phyloP scores from a whole-genome alignment of 805 yeast species.

The Metschnikowia cubensis region DNA sequence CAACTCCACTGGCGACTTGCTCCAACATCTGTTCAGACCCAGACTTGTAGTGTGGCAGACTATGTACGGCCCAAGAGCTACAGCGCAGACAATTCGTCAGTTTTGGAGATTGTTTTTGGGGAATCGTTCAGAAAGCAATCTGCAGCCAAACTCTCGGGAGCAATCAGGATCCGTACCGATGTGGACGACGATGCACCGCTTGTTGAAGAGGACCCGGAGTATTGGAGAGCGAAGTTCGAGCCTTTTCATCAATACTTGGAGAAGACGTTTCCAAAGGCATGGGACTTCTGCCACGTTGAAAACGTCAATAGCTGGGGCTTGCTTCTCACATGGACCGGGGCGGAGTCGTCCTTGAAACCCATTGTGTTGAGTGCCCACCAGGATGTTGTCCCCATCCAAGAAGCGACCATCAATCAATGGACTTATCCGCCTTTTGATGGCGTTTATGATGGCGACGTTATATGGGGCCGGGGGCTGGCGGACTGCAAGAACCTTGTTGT shows the following conservation, averaged over 20 bases:
- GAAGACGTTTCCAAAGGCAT: conserved; percentile 11
- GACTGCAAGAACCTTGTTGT: conserved; percentile 72
- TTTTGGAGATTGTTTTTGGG: conserved; percentile 10
- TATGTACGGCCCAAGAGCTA: conserved; percentile 22
- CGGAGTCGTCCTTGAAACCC: conserved; percentile 11
- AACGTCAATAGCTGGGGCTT: conserved; percentile 13
- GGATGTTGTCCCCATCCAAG: conserved; percentile 14
- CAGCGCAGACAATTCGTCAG: conserved; percentile 27
- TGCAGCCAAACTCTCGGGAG: conserved; percentile 46
- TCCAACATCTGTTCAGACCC: neutral
- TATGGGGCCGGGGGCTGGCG: neutral
- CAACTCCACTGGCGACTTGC: neutral
- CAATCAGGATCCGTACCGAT: conserved; percentile 62
- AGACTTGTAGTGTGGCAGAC: conserved; percentile 15
- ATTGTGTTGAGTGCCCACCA: conserved; percentile 15
- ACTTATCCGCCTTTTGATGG: conserved; percentile 14
- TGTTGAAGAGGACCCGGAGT: conserved; percentile 44
- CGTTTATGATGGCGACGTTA: conserved; percentile 17
- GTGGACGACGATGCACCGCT: conserved; percentile 48
- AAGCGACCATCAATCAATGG: conserved; percentile 12
- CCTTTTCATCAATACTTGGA: conserved; percentile 11
- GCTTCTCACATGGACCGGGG: conserved; percentile 13
- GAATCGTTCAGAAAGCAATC: conserved; percentile 21
- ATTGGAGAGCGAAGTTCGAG: conserved; percentile 37
- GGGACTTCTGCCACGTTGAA: conserved; percentile 3